Base-by-base conservation (phyloP, 2,329 filamentous ascomycete genomes). In the Clonostachys solani region DNA sequence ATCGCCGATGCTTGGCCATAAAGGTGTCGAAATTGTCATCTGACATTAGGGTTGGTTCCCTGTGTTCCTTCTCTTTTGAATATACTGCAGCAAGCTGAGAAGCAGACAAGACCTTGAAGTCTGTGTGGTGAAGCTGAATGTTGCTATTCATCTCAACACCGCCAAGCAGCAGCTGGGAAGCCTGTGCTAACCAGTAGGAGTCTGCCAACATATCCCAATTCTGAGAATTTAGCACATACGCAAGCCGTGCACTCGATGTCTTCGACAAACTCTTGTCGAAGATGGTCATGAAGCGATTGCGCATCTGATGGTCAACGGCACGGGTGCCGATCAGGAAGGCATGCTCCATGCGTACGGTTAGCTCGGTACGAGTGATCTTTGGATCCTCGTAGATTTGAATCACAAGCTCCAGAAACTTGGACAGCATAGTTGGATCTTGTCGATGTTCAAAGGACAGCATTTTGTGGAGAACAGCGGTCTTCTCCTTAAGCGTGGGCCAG, bases 351-450 rank as follows among this genome's bases (percentile, higher is more conserved):
- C 95, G 84, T 10, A 99, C 95, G 0, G 94, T 97, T 46, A 99
- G 78, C 67, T 99, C 94, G 0, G 92, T 96, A 33, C 92, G 81
- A 1, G 92, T 91, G 52, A 99, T 94, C 68, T 95, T 96, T 1
- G 91, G 89, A 59, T 99, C 94, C 61, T 99, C 95, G 63, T 99
- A 99, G 50, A 99, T 96, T 43, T 92, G 85, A 56, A 99, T 95
- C 23, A 99, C 94, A 23, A 99, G 81, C 54, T 97, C 89, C 49
- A 99, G 75, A 71, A 97, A 99, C 61, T 92, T 92, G 55, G 86
- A 91, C 48, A 99, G 76, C 71, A 99, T 85, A 1, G 86, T 90
- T 33, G 85, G 81, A 61, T 97, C 92, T 29, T 79, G 71, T 37
- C 94, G 81, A 48, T 89, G 83, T 67, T 99, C 94, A 56, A 99